Evolutionary conservation across 257 asterid species (phyloP).

Genomic region (Nicotiana otophora): DNA sequence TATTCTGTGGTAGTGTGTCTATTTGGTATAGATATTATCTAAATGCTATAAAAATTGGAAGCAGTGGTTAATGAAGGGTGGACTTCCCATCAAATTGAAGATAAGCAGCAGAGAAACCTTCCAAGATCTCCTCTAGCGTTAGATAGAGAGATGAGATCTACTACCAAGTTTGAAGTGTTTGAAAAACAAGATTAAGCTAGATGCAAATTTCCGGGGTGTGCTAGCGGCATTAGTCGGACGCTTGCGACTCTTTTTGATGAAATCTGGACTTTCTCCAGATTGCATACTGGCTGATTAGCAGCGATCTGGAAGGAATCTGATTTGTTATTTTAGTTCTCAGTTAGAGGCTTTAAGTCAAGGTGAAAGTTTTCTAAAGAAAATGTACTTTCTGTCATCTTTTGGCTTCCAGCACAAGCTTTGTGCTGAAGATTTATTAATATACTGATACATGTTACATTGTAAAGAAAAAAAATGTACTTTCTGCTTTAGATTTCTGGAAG

Average conservation of each 20-base stretch:
- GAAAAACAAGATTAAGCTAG: not conserved
- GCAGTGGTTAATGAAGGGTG: not conserved
- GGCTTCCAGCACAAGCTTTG: no score
- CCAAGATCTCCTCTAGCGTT: not conserved
- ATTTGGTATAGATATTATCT: not conserved
- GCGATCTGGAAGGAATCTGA: not conserved
- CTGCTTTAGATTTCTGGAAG: not conserved
- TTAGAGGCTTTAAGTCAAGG: not conserved
- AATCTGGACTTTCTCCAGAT: not conserved
- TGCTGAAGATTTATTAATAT: no score
- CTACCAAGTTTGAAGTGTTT: not conserved
- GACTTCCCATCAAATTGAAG: not conserved
- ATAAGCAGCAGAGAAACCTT: not conserved
- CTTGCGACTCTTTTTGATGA: not conserved
- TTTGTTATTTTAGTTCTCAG: constrained; percentile 1
- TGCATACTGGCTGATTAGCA: no score
- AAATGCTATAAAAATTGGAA: not conserved
- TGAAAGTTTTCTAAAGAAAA: not conserved
- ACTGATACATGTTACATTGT: no score
- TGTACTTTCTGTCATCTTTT: not conserved
- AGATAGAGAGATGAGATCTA: not conserved
- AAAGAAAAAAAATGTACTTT: not conserved
- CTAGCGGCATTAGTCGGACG: not conserved
- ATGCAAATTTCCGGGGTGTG: not conserved
- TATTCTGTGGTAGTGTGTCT: not conserved